A percentile compares a stretch with the other conserved stretches of the same genome.
Conservation (phyloP, 768 basidiomycete species). For the Suillus luteus region DNA sequence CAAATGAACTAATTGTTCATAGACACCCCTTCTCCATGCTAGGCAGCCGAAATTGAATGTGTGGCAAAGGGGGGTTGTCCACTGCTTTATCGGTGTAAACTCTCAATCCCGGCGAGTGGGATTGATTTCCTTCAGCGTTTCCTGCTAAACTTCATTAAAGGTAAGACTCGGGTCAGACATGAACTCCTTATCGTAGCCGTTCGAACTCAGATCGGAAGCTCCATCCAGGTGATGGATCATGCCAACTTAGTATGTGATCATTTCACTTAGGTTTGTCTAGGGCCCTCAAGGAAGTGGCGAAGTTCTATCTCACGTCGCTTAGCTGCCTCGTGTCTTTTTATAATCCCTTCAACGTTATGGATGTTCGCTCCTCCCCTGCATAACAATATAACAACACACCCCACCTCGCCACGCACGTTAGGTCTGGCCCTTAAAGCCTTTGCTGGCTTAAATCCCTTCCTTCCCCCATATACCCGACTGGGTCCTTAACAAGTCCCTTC, state of each 20-base stretch:
- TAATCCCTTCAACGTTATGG: conserved; percentile 29
- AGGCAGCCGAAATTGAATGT: conserved; percentile 32
- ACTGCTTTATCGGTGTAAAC: conserved; percentile 15
- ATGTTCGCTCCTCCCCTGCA: conserved; percentile 24
- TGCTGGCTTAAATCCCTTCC: conserved; percentile 23
- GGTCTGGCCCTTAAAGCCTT: conserved; percentile 27
- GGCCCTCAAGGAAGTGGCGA: conserved; percentile 21
- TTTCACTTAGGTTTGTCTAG: neutral
- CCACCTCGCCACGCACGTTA: conserved; percentile 31
- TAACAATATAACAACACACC: conserved; percentile 27
- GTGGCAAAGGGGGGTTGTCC: conserved; percentile 20
- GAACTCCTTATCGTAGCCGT: conserved; percentile 11
- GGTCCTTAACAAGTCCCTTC: conserved; percentile 40
- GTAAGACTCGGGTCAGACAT: neutral
- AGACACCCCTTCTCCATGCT: conserved; percentile 21
- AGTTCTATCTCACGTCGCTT: conserved; percentile 36
- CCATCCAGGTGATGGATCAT: conserved; percentile 7
- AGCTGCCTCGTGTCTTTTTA: conserved; percentile 39
- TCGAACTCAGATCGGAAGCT: conserved; percentile 18
- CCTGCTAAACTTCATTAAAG: conserved; percentile 3
- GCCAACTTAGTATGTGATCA: conserved; percentile 5
- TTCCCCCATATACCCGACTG: conserved; percentile 22
- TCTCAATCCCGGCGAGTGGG: neutral
- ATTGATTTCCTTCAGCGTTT: conserved; percentile 1
- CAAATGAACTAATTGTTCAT: conserved; percentile 18